Conservation (phyloP, 768 basidiomycete genomes). For the Boletus reticulatus region DNA sequence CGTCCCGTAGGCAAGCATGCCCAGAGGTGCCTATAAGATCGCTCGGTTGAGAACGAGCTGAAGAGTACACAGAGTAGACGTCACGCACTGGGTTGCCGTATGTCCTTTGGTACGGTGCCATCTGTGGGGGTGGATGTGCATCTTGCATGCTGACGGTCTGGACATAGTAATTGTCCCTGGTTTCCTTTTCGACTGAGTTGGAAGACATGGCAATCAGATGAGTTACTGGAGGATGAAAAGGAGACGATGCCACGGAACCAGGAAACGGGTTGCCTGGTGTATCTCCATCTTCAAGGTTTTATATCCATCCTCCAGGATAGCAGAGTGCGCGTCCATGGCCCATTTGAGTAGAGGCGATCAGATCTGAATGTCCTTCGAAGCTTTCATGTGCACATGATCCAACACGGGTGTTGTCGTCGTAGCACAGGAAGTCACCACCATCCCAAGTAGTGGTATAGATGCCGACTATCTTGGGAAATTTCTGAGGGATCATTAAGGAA, state of each 20-base stretch:
- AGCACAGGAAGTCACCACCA: background rate
- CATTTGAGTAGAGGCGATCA: background rate
- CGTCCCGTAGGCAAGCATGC: slow-evolving; percentile 29
- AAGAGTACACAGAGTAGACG: background rate
- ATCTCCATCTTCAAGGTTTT: slow-evolving; percentile 6
- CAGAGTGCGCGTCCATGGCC: background rate
- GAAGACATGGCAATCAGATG: slow-evolving; percentile 19
- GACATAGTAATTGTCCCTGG: slow-evolving; percentile 26
- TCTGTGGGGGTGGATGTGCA: slow-evolving; percentile 10
- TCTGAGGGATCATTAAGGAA: background rate
- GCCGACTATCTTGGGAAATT: slow-evolving; percentile 11
- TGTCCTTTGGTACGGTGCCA: slow-evolving; percentile 28
- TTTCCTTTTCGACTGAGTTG: slow-evolving; percentile 23
- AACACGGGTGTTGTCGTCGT: slow-evolving; percentile 1
- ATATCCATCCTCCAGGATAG: slow-evolving; percentile 8
- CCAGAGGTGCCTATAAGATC: slow-evolving; percentile 22
- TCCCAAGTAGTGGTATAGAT: slow-evolving; percentile 9
- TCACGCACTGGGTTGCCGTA: slow-evolving; percentile 24
- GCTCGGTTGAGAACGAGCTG: background rate
- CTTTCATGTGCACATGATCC: background rate
- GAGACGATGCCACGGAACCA: slow-evolving; percentile 1
- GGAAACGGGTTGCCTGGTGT: background rate
- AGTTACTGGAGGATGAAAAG: background rate
- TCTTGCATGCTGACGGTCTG: slow-evolving; percentile 24
- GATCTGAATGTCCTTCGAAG: no score